phyloP scores from a whole-genome alignment of 1,284 basidiomycete species.

The Heterobasidion parviporum region DNA sequence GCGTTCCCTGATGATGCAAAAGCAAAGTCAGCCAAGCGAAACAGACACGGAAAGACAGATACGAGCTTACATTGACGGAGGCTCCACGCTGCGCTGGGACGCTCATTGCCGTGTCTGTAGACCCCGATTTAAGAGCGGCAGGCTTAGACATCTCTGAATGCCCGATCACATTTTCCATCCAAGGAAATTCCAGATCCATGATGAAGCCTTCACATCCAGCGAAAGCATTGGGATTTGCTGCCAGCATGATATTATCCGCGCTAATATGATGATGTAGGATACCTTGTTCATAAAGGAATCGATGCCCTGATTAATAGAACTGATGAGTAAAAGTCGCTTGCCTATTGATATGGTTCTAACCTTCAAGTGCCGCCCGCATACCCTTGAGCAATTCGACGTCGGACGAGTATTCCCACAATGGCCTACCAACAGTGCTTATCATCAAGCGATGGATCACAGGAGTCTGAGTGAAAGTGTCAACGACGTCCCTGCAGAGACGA shows the following conservation, averaged over 20 bases:
- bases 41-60: background rate
- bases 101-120: background rate
- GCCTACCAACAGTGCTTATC: slow-evolving; percentile 5
- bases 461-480: background rate
- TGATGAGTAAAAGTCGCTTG: background rate
- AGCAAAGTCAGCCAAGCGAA: background rate
- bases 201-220: background rate
- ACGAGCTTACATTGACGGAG: background rate
- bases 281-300: slow-evolving; percentile 1
- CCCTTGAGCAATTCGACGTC: slow-evolving; percentile 5
- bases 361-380: slow-evolving; percentile 1
- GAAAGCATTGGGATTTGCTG: background rate
- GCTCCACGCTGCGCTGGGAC: background rate
- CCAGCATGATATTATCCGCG: slow-evolving; percentile 8
- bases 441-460: slow-evolving; percentile 8
- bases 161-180: background rate
- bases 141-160: too few species aligned
- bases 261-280: slow-evolving; percentile 7
- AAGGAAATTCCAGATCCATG: background rate
- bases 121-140: too few species aligned
- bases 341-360: background rate
- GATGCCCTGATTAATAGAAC: background rate
- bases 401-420: slow-evolving; percentile 9
- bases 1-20: background rate
- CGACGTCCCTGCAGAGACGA: background rate